phyloP scores from a whole-genome alignment of 139 green algal genomes.

The Mesotaenium endlicherianum region DNA sequence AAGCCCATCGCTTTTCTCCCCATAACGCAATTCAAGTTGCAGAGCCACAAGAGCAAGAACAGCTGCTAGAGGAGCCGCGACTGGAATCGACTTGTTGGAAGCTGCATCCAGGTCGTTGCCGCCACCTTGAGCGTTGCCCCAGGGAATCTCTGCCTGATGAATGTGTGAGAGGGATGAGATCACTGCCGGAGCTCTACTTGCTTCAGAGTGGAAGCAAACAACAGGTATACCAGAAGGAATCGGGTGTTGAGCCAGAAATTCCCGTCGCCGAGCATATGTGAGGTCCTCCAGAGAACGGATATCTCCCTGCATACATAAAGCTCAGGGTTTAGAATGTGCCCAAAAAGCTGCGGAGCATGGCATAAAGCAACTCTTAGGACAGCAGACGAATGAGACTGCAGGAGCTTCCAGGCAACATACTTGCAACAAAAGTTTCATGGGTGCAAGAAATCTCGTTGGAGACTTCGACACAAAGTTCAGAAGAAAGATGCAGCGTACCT shows the following conservation, averaged over 20 bases:
- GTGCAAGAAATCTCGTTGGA: not conserved
- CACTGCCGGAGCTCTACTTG: conserved; percentile 13
- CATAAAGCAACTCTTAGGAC: not conserved
- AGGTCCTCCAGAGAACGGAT: conserved; percentile 42
- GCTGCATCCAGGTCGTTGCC: no score
- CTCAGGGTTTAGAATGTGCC: no score
- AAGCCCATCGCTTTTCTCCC: conserved; percentile 39
- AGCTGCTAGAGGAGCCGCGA: conserved; percentile 22
- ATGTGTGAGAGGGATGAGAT: conserved; percentile 25
- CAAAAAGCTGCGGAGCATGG: not conserved
- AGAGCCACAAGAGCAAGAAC: not conserved
- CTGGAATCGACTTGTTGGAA: not conserved
- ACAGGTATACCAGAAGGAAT: conserved; percentile 27
- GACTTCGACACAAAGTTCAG: not conserved
- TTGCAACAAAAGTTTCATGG: not conserved
- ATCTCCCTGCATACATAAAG: no score
- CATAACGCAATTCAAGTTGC: conserved; percentile 43
- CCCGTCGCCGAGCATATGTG: conserved; percentile 25
- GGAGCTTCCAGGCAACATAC: not conserved
- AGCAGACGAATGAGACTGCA: not conserved
- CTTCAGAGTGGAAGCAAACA: conserved; percentile 49
- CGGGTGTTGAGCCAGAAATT: conserved; percentile 36
- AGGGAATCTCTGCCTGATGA: conserved; percentile 21
- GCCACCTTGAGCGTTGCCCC: conserved; percentile 1
- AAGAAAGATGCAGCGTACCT: not conserved